Conservation (phyloP, 2,329 filamentous ascomycete genomes). For the Ceratocystis harringtonii region DNA sequence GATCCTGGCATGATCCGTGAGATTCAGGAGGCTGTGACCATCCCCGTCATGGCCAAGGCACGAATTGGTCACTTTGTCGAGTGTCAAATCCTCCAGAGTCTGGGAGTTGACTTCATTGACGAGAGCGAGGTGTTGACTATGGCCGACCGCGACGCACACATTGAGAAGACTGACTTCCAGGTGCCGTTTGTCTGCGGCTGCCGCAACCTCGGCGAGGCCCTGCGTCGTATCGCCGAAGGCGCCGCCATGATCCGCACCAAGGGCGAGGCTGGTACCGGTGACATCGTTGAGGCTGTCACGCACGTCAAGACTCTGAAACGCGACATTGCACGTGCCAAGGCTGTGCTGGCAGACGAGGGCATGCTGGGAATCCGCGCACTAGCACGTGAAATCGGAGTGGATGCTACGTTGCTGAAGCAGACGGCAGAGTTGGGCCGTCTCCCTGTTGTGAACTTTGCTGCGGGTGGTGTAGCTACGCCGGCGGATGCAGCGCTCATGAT, state of each 20-base stretch:
- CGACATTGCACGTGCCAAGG: slow-evolving; percentile 67
- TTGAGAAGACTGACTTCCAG: slow-evolving; percentile 71
- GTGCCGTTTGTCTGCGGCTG: slow-evolving; percentile 94
- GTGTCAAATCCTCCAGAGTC: slow-evolving; percentile 91
- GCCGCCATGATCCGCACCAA: slow-evolving; percentile 99
- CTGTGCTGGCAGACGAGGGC: slow-evolving; percentile 46
- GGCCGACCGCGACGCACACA: slow-evolving; percentile 79
- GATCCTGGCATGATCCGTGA: slow-evolving; percentile 89
- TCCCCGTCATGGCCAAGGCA: slow-evolving; percentile 98
- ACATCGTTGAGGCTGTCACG: slow-evolving; percentile 89
- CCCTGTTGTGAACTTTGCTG: slow-evolving; percentile 94
- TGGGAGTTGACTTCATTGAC: slow-evolving; percentile 95
- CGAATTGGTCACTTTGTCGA: slow-evolving; percentile 96
- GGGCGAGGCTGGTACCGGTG: slow-evolving; percentile 92
- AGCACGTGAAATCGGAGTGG: slow-evolving; percentile 67
- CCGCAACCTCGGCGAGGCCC: slow-evolving; percentile 82
- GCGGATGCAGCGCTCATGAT: slow-evolving; percentile 95
- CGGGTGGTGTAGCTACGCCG: slow-evolving; percentile 97
- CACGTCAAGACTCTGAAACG: slow-evolving; percentile 85
- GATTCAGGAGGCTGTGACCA: slow-evolving; percentile 88
- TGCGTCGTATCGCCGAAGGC: slow-evolving; percentile 79
- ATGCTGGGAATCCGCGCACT: slow-evolving; percentile 46
- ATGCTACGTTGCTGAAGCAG: slow-evolving; percentile 67
- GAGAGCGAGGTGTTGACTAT: slow-evolving; percentile 96
- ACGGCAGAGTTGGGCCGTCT: slow-evolving; percentile 75